Percentiles rank a stretch among this genome's conserved stretches.
These are phyloP conservation scores for Dianthus caryophyllus DNA, from an alignment of 148 eudicot species.

Conservation along the genomic window DNA sequence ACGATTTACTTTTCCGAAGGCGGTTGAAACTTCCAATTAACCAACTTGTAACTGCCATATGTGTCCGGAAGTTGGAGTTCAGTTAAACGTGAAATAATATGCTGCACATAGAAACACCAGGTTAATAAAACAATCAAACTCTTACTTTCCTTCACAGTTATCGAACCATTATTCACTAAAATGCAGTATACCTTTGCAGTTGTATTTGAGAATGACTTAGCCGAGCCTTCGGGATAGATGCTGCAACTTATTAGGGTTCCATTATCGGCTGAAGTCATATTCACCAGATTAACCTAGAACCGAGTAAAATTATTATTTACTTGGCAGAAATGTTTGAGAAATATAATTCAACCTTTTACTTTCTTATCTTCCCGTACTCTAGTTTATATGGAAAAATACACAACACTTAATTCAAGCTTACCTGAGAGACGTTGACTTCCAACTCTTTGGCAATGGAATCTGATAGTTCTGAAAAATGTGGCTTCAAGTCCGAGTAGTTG, in stretches of 20 bases:
- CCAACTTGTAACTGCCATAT: conserved; percentile 63
- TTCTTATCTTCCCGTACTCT: neutral
- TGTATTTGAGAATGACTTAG: conserved; percentile 47
- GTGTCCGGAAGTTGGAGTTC: conserved; percentile 65
- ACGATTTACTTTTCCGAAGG: conserved; percentile 43
- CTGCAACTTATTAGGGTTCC: conserved; percentile 62
- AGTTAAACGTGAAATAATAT: conserved; percentile 56
- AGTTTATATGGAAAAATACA: neutral
- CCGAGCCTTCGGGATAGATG: conserved; percentile 61
- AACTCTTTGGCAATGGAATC: conserved; percentile 58
- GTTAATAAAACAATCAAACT: conserved; percentile 16
- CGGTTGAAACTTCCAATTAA: conserved; percentile 56
- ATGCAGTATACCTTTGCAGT: conserved; percentile 53
- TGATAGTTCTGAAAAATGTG: conserved; percentile 56
- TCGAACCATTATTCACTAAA: neutral
- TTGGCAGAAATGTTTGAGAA: neutral
- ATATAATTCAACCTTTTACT: neutral
- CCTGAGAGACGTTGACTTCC: conserved; percentile 67
- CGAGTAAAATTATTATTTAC: neutral
- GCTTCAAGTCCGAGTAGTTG: conserved; percentile 54
- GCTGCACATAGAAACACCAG: conserved; percentile 39
- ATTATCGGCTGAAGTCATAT: conserved; percentile 49
- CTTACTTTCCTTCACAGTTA: neutral
- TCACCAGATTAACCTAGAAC: conserved; percentile 61
- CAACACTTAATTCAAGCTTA: conserved; percentile 18